Conservation (phyloP, 1,284 basidiomycete species). For the Heterobasidion annosum region DNA sequence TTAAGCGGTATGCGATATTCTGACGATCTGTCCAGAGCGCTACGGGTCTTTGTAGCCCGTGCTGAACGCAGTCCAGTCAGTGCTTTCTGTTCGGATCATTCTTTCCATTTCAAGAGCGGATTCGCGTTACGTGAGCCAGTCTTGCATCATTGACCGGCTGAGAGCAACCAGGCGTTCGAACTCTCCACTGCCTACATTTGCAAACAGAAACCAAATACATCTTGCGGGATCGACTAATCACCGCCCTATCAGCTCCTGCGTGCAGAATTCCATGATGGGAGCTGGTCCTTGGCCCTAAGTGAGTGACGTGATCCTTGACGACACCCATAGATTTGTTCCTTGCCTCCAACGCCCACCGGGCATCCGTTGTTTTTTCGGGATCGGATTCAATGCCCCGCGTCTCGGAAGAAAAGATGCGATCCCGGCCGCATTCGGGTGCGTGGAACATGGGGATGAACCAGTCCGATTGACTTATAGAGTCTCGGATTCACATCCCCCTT, state of each 20-base stretch:
- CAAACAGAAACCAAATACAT: neutral
- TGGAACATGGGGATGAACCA: too few species aligned
- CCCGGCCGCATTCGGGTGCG: too few species aligned
- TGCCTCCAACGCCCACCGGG: neutral
- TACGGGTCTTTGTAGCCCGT: neutral
- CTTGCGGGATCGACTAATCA: constrained; percentile 1
- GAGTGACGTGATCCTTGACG: neutral
- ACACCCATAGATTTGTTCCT: neutral
- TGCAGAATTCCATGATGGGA: neutral
- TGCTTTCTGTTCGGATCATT: neutral
- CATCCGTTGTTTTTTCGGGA: neutral
- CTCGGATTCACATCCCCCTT: too few species aligned
- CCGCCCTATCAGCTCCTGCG: neutral
- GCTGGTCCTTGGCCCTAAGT: neutral
- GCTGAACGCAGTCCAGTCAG: neutral
- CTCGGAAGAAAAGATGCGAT: neutral
- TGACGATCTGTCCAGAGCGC: neutral
- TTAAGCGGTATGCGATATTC: neutral
- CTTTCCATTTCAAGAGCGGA: neutral
- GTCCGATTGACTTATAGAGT: too few species aligned
- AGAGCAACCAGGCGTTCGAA: neutral
- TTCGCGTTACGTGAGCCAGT: neutral
- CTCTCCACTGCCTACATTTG: neutral
- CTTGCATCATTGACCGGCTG: neutral
- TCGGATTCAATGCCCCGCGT: neutral